Conservation (phyloP, 495 filamentous ascomycete species). For the Penicillium verhagenii region DNA sequence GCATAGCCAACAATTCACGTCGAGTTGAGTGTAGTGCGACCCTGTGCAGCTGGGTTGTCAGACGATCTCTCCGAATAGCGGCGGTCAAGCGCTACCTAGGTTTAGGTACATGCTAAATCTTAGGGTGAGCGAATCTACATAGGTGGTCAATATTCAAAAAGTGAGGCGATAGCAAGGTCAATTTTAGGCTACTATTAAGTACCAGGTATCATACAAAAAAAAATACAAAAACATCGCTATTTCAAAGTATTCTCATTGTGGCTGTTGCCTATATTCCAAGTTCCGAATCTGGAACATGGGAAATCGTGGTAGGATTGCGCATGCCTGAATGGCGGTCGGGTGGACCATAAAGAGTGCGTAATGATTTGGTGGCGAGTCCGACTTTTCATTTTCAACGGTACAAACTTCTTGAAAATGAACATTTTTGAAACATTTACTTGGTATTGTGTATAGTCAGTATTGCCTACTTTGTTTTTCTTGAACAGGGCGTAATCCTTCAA, state of each 20-base stretch:
- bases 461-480: too few relatives aligned
- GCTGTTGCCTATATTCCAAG: slow-evolving; percentile 3
- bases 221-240: not conserved
- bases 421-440: too few relatives aligned
- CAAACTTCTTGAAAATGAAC: not conserved
- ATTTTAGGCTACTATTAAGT: not conserved
- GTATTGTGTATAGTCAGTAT: too few relatives aligned
- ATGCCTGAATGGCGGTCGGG: slow-evolving; percentile 7
- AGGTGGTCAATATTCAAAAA: not conserved
- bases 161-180: too few relatives aligned
- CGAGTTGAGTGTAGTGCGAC: not conserved
- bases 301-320: not conserved
- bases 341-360: slow-evolving; percentile 1
- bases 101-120: too few relatives aligned
- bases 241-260: not conserved
- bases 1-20: not conserved
- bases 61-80: not conserved
- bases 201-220: too few relatives aligned
- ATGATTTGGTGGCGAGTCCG: slow-evolving; percentile 1
- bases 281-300: not conserved
- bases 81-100: not conserved
- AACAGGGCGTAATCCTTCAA: too few relatives aligned
- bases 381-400: not conserved
- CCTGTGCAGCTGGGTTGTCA: not conserved
- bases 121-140: not conserved